Conservation (phyloP, 345 rosid species). For the Eucalyptus caleyi region DNA sequence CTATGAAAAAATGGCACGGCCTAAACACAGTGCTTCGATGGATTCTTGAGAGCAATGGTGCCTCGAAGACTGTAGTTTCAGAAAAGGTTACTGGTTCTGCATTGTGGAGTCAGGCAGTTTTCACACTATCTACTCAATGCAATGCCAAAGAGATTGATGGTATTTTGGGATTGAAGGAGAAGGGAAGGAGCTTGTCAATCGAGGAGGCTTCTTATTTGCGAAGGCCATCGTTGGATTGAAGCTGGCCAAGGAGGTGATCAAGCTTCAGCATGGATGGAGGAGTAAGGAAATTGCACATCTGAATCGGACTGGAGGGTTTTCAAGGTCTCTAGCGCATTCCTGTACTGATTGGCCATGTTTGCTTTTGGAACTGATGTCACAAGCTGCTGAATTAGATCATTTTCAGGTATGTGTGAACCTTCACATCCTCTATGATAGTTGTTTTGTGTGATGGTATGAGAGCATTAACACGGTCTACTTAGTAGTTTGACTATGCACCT, state of each 20-base stretch:
- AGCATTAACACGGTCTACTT: background rate
- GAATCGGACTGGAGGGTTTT: conserved; percentile 62
- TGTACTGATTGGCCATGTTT: conserved; percentile 89
- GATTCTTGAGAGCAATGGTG: conserved; percentile 11
- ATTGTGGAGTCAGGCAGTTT: conserved; percentile 70
- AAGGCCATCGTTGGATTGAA: conserved; percentile 54
- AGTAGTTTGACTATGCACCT: background rate
- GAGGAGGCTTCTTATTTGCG: conserved; percentile 74
- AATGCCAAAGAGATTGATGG: conserved; percentile 69
- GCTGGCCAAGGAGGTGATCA: conserved; percentile 75
- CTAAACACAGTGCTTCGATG: conserved; percentile 49
- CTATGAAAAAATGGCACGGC: conserved; percentile 83
- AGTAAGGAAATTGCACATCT: conserved; percentile 71
- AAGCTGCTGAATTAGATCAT: conserved; percentile 77
- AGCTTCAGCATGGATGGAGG: conserved; percentile 62
- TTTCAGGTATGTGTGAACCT: conserved; percentile 50
- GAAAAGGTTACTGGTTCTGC: conserved; percentile 42
- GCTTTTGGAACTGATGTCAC: conserved; percentile 78
- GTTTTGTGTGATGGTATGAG: background rate
- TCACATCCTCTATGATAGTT: background rate
- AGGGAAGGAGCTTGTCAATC: conserved; percentile 37
- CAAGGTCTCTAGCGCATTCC: conserved; percentile 73
- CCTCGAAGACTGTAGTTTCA: conserved; percentile 20
- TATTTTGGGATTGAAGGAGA: conserved; percentile 36
- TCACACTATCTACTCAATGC: conserved; percentile 51